phyloP scores from a whole-genome alignment of 768 basidiomycete genomes.

The Lactifluus echinatus region DNA sequence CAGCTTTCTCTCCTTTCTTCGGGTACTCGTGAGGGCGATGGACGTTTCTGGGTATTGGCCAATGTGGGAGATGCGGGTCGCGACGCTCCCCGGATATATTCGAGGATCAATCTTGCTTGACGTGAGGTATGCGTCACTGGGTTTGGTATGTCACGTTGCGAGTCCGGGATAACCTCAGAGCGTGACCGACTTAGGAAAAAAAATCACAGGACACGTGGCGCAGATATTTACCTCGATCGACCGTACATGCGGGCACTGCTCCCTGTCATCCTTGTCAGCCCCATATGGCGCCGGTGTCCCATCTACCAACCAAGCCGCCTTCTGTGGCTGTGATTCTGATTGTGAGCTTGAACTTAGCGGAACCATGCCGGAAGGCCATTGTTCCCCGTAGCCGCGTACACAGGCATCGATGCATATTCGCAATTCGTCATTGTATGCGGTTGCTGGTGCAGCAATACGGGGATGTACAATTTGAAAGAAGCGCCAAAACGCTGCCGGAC shows the following conservation, averaged over 20 bases:
- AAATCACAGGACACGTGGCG: not conserved
- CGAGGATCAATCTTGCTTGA: not conserved
- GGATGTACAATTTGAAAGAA: slow-evolving; percentile 1
- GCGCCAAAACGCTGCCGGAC: slow-evolving; percentile 4
- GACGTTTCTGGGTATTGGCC: not conserved
- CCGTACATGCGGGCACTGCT: not conserved
- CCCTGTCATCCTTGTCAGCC: not conserved
- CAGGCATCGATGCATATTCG: slow-evolving; percentile 9
- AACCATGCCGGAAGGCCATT: slow-evolving; percentile 3
- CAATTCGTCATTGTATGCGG: slow-evolving; percentile 8
- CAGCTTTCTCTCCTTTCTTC: not conserved
- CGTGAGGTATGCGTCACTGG: not conserved
- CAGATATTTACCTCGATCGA: slow-evolving; percentile 6
- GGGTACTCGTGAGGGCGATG: not conserved
- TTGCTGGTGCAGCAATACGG: not conserved
- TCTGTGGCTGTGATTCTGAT: not conserved
- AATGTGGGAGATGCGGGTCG: not conserved
- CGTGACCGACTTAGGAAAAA: not conserved
- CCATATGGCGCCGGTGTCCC: not conserved
- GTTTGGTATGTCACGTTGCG: not conserved
- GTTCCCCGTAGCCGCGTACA: slow-evolving; percentile 1
- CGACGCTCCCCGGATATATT: not conserved
- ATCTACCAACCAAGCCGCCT: not conserved
- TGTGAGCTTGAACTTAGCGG: slow-evolving; percentile 5
- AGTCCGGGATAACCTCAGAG: slow-evolving; percentile 9